Conservation (phyloP, 176 grass and related monocot genomes). For the Alloteropsis semialata region DNA sequence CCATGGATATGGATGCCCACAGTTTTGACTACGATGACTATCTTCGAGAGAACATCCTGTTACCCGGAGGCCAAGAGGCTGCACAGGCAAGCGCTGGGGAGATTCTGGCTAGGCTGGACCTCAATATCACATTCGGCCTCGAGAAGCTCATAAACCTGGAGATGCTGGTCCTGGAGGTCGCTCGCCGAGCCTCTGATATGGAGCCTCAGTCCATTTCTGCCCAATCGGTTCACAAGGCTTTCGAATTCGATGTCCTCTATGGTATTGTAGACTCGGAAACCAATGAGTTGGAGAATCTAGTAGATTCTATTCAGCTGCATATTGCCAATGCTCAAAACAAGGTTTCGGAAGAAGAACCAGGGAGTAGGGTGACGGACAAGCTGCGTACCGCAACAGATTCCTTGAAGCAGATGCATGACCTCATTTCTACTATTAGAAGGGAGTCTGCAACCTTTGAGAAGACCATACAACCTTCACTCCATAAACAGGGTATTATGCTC, state of each 20-base stretch:
- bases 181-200: constrained; percentile 34
- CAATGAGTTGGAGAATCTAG: constrained; percentile 56
- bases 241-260: constrained; percentile 51
- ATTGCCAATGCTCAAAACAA: constrained; percentile 26
- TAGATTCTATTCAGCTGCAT: constrained; percentile 36
- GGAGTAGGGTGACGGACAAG: constrained; percentile 16
- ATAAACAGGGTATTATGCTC: constrained; percentile 47
- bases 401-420: constrained; percentile 48
- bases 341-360: constrained; percentile 15
- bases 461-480: constrained; percentile 27
- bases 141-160: constrained; percentile 76
- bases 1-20: background rate
- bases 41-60: background rate
- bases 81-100: background rate
- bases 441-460: constrained; percentile 42
- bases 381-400: constrained; percentile 35
- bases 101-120: constrained; percentile 8
- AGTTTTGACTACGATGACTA: background rate
- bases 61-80: background rate
- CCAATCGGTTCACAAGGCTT: constrained; percentile 35
- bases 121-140: constrained; percentile 31
- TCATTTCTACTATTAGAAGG: constrained; percentile 36
- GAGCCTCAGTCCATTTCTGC: constrained; percentile 25
- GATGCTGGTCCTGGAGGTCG: constrained; percentile 67
- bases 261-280: constrained; percentile 55